Conservation (phyloP, 2,329 filamentous ascomycete species). For the Myriosclerotinia scirpicola region DNA sequence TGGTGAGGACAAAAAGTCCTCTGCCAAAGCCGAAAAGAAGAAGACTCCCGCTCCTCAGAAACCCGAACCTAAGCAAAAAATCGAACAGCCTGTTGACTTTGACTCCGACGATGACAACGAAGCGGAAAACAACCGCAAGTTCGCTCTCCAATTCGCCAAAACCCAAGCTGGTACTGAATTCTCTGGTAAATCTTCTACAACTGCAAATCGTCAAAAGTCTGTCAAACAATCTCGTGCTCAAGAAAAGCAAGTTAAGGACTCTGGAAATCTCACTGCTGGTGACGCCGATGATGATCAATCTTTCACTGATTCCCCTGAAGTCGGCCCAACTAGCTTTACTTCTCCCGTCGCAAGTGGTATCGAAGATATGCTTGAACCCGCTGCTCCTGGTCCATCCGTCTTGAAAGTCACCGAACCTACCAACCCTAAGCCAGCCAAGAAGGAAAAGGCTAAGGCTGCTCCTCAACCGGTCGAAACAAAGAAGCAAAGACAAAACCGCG, state of each 20-base stretch:
- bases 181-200: conserved; percentile 53
- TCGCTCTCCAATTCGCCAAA: conserved; percentile 70
- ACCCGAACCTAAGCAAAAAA: conserved; percentile 17
- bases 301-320: conserved; percentile 63
- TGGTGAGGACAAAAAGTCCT: conserved; percentile 31
- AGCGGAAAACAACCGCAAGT: conserved; percentile 63
- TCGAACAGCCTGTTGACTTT: conserved; percentile 13
- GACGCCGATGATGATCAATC: conserved; percentile 83
- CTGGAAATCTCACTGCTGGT: conserved; percentile 56
- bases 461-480: conserved; percentile 76
- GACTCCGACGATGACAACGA: conserved; percentile 50
- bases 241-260: conserved; percentile 46
- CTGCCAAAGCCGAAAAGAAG: conserved; percentile 33
- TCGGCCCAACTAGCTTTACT: conserved; percentile 51
- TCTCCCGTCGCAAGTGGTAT: conserved; percentile 51
- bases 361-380: conserved; percentile 86
- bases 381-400: conserved; percentile 66
- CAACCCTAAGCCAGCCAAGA: conserved; percentile 57
- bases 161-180: conserved; percentile 65
- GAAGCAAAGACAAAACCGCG: conserved; percentile 91
- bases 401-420: conserved; percentile 72
- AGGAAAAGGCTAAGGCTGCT: conserved; percentile 56
- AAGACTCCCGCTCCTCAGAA: conserved; percentile 26
- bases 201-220: conserved; percentile 50
- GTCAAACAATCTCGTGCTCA: conserved; percentile 67